A percentile compares a stretch with the other conserved stretches of the same genome.
phyloP scores from a whole-genome alignment of 139 green algal species.

The Pseudopediastrum boryanum region DNA sequence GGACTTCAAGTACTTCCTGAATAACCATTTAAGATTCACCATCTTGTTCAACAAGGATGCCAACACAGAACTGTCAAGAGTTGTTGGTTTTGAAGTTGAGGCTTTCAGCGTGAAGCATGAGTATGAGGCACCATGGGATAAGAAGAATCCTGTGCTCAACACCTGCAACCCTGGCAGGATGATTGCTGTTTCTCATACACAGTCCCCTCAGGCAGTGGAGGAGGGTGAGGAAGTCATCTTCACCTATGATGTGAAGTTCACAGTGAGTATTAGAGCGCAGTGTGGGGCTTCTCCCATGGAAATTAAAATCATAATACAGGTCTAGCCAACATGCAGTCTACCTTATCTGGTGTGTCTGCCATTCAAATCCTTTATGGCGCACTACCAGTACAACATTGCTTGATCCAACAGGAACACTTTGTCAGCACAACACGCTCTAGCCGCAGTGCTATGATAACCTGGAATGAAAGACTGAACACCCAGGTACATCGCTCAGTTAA shows the following conservation, averaged over 20 bases:
- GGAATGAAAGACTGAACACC: too few species aligned
- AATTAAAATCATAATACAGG: too few species aligned
- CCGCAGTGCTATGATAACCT: too few species aligned
- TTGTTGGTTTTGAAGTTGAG: constrained; percentile 99
- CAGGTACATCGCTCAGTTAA: too few species aligned
- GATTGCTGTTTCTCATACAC: constrained; percentile 81
- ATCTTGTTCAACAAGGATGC: constrained; percentile 95
- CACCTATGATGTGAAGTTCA: constrained; percentile 95
- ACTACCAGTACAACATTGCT: too few species aligned
- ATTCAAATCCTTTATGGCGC: too few species aligned
- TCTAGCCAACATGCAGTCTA: too few species aligned
- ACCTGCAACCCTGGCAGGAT: constrained; percentile 90
- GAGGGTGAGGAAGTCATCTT: constrained; percentile 94
- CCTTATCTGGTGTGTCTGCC: too few species aligned
- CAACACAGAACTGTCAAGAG: constrained; percentile 79
- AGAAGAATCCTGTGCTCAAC: constrained; percentile 66
- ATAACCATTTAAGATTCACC: constrained; percentile 98
- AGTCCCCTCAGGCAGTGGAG: constrained; percentile 78
- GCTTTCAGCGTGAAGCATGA: constrained; percentile 91
- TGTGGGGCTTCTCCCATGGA: background rate
- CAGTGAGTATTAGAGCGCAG: constrained; percentile 51
- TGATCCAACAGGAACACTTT: too few species aligned
- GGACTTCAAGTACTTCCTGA: constrained; percentile 81
- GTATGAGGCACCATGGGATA: constrained; percentile 84
- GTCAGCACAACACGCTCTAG: too few species aligned